Evolutionary conservation across 441 rosid species (phyloP), one percentile per base, ranked within the genome.

Genomic region (Populus hybrid): DNA sequence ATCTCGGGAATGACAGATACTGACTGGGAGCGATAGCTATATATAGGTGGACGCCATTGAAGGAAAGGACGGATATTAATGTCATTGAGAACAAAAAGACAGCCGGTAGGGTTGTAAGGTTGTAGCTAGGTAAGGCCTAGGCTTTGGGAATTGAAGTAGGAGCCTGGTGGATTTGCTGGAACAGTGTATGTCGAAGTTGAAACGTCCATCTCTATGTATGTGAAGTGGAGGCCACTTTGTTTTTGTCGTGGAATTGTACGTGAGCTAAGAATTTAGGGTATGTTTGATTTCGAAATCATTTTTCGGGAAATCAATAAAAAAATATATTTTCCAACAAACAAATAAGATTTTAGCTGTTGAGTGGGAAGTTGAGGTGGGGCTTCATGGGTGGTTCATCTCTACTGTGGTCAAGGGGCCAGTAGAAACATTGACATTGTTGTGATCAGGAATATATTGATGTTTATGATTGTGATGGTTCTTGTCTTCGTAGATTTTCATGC

Each of bases 61-160:
- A 72, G 81, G 80, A 73, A 77, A 77, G 74, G 36, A 72, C 68
- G 86, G 83, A 83, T 77, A 81, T 28, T 78, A 82, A 75, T 28
- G 90, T 76, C 77, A 85, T 72, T 74, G 78, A 71, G 76, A 73
- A 36, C 46, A 83, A 84, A 83, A 84, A 69, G 85, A 86, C 87
- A 85, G 83, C 77, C 79, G 88, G 92, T 91, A 86, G 93, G 91
- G 86, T 81, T 86, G 89, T 82, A 90, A 88, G 94, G 88, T 77
- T 46, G 57, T 46, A 46, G 57, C 85, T 84, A 86, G 92, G 90
- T 67, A 82, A 82, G 84, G 77, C 78, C 86, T 85, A 88, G 84
- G 93, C 94, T 84, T 92, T 86, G 93, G 93, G 90, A 92, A 92
- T 90, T 88, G 95, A 84, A 90, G 91, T 83, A 46, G 36, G 59